Conservation (phyloP, 139 green algal species). For the Chlorella vulgaris region DNA sequence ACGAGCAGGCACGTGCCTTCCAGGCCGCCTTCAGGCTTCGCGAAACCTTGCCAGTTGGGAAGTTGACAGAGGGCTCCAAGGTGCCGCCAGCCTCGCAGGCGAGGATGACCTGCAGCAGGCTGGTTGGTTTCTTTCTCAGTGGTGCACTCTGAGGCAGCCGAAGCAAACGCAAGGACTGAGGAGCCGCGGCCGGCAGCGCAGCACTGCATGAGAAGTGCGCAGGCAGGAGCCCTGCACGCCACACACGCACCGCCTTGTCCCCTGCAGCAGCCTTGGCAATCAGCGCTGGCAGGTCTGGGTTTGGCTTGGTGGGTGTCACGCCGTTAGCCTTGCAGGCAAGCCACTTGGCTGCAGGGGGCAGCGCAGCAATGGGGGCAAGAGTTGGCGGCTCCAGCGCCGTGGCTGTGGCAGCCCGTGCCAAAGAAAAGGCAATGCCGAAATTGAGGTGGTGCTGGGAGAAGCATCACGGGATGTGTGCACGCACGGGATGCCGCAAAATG, state of each 20-base stretch:
- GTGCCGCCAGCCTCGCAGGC: slow-evolving; percentile 67
- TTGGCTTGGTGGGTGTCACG: slow-evolving; percentile 47
- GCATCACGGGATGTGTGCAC: too few species aligned
- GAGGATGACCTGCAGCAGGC: slow-evolving; percentile 48
- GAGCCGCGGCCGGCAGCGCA: too few species aligned
- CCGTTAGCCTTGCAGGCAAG: slow-evolving; percentile 39
- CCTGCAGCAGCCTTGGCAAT: slow-evolving; percentile 19
- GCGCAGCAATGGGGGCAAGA: too few species aligned
- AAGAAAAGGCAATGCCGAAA: neutral
- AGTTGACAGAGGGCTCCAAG: slow-evolving; percentile 49
- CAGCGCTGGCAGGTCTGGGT: slow-evolving; percentile 4
- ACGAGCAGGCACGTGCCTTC: slow-evolving; percentile 33
- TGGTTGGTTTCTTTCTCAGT: too few species aligned
- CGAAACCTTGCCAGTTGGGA: slow-evolving; percentile 54
- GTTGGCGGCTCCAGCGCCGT: neutral
- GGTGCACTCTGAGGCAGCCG: too few species aligned
- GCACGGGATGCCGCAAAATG: too few species aligned
- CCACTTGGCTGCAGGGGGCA: slow-evolving; percentile 37
- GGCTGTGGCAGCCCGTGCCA: neutral
- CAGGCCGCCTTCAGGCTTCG: slow-evolving; percentile 57
- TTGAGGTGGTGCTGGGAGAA: too few species aligned
- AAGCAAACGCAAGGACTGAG: too few species aligned
- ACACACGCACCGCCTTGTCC: slow-evolving; percentile 41
- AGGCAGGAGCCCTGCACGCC: too few species aligned
- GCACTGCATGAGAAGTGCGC: too few species aligned